Base-by-base conservation (phyloP, 345 rosid species). In the Gossypium bickii region DNA sequence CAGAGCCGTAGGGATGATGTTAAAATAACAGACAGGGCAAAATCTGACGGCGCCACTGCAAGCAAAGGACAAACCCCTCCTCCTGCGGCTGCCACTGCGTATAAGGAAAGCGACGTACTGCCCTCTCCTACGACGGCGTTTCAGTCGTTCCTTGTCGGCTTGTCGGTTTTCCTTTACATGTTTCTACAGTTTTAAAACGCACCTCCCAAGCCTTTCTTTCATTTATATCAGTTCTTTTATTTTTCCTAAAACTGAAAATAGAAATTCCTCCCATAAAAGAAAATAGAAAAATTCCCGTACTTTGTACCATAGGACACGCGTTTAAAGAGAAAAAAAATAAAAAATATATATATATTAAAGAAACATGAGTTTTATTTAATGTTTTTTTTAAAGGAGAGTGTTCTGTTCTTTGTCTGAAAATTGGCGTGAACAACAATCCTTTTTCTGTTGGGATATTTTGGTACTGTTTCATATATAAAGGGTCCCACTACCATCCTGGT, bases 361-460 rank as follows among this genome's bases (percentile, higher is more conserved):
- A 3, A 64, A 1, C 12, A 9, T 2, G 2, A 15, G 16, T 55
- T n/a, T n/a, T n/a, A 4, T 3, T 12, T 12, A 49, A 49, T 15
- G 53, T 51, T 5, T 18, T 34, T 34, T 6, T 1, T 34, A 5
- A 34, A 34, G 41, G 41, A 5, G 41, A 34, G 41, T 34, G 41
- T 34, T 34, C 41, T 34, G n/a, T 44, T 12, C 12, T 2, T 57
- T 29, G 43, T 16, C 57, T 59, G 67, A 73, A 73, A 44, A 57
- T 44, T 15, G 41, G 64, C 63, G 74, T 71, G 75, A 60, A 57
- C 44, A 12, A 47, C 34, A 73, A 51, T 74, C 75, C 74, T 82
- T 77, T 57, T 75, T 83, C 85, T 48, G 74, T 78, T 76, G 76
- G 49, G 76, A 82, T 79, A 51, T 71, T 51, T 72, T 41, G 60